Conservation (phyloP, 768 basidiomycete species). For the Suillus brevipes region DNA sequence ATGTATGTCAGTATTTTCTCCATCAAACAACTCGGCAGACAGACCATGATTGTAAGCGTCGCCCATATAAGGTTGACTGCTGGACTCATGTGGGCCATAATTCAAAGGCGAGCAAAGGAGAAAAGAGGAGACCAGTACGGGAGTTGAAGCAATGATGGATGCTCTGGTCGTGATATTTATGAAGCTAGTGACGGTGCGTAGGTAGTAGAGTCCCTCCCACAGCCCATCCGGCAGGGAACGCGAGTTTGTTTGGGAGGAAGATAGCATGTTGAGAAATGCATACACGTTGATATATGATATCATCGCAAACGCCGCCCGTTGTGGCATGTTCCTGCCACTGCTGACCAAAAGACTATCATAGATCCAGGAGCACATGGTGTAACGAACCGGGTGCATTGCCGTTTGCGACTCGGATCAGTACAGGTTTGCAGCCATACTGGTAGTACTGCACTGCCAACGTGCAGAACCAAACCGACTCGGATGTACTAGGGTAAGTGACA, state of each 20-base stretch:
- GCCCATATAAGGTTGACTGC: slow-evolving; percentile 66
- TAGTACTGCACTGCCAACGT: no score
- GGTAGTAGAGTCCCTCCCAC: background rate
- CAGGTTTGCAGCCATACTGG: background rate
- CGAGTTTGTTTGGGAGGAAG: background rate
- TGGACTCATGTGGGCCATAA: slow-evolving; percentile 66
- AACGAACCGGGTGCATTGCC: background rate
- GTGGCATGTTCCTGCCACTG: background rate
- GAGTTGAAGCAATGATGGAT: background rate
- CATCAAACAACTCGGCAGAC: slow-evolving; percentile 18
- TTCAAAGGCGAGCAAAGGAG: slow-evolving; percentile 18
- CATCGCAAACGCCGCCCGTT: background rate
- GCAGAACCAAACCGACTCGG: no score
- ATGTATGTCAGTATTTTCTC: background rate
- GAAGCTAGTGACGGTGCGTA: background rate
- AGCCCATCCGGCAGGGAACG: background rate
- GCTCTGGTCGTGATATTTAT: background rate
- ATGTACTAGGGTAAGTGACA: no score
- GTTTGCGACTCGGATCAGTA: background rate
- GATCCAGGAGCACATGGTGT: slow-evolving; percentile 3
- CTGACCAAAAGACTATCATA: background rate
- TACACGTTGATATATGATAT: background rate
- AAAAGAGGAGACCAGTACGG: slow-evolving; percentile 15
- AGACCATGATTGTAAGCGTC: slow-evolving; percentile 50
- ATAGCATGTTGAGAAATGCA: background rate